These are phyloP conservation scores for Crucihimalaya himalaica DNA, from an alignment of 345 rosid species.

Conservation along the genomic window DNA sequence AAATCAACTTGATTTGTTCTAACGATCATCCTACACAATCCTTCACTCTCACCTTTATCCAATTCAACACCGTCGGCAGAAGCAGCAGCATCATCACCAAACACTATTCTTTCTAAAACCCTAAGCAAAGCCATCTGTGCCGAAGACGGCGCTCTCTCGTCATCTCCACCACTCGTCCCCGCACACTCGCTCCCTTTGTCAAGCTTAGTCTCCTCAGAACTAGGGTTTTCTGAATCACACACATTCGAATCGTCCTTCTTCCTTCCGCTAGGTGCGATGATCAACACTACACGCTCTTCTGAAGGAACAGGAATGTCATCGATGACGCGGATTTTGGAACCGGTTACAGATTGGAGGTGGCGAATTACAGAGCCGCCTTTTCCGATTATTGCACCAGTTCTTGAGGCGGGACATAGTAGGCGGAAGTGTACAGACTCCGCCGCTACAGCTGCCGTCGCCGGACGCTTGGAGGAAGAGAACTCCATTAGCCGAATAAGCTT, in stretches of 20 bases:
- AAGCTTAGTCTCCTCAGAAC: constrained; percentile 31
- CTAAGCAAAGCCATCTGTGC: constrained; percentile 56
- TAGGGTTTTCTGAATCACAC: constrained; percentile 15
- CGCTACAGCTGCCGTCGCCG: constrained; percentile 26
- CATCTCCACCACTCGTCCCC: constrained; percentile 5
- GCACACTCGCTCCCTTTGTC: constrained; percentile 29
- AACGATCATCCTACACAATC: constrained; percentile 59
- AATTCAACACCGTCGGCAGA: constrained; percentile 38
- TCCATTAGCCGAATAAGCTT: constrained; percentile 20
- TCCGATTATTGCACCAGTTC: constrained; percentile 48
- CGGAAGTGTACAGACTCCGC: constrained; percentile 42
- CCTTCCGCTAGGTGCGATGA: constrained; percentile 29
- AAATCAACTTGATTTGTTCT: constrained; percentile 49
- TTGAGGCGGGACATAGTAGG: constrained; percentile 43
- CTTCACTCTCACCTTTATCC: constrained; percentile 43
- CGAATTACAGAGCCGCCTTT: constrained; percentile 50
- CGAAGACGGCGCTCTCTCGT: constrained; percentile 45
- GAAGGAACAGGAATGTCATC: constrained; percentile 49
- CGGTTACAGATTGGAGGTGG: constrained; percentile 46
- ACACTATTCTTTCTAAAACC: constrained; percentile 69
- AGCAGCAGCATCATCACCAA: constrained; percentile 46
- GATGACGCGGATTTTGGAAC: constrained; percentile 49
- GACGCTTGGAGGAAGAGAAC: constrained; percentile 37
- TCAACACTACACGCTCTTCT: constrained; percentile 48
- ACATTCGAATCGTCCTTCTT: constrained; percentile 22